Conservation (phyloP, 768 basidiomycete species). For the Leucosporidium creatinivorum region DNA sequence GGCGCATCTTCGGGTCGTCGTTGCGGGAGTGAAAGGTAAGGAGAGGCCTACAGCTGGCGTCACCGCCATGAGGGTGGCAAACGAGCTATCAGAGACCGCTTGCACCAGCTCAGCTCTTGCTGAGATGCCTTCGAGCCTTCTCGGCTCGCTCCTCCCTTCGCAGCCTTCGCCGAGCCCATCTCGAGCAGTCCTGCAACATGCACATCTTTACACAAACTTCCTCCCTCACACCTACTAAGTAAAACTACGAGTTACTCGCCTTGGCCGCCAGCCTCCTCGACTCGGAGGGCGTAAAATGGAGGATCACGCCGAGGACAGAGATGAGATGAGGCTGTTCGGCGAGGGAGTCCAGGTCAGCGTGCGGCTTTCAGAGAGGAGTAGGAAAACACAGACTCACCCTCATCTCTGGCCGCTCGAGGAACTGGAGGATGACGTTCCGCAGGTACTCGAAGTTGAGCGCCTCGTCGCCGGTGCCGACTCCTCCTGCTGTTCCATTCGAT, state of each 20-base stretch:
- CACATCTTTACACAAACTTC: too few relatives aligned
- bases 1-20: too few relatives aligned
- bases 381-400: conserved; percentile 54
- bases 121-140: too few relatives aligned
- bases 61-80: too few relatives aligned
- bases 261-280: conserved; percentile 81
- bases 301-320: conserved; percentile 79
- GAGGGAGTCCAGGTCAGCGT: neutral
- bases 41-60: too few relatives aligned
- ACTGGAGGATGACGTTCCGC: conserved; percentile 91
- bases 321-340: conserved; percentile 69
- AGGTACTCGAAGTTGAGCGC: conserved; percentile 94
- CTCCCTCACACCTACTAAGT: neutral
- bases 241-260: conserved; percentile 38
- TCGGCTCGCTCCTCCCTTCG: too few relatives aligned
- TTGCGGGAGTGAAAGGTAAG: too few relatives aligned
- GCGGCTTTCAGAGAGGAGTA: neutral
- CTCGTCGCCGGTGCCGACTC: conserved; percentile 56
- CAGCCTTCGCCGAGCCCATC: too few relatives aligned
- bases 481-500: neutral
- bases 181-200: too few relatives aligned
- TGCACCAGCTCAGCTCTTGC: too few relatives aligned
- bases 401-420: conserved; percentile 98
- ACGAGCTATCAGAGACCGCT: too few relatives aligned
- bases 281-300: conserved; percentile 93